These are phyloP conservation scores for Cordyceps tenuipes DNA, from an alignment of 2,329 filamentous ascomycete genomes.

Conservation along the genomic window DNA sequence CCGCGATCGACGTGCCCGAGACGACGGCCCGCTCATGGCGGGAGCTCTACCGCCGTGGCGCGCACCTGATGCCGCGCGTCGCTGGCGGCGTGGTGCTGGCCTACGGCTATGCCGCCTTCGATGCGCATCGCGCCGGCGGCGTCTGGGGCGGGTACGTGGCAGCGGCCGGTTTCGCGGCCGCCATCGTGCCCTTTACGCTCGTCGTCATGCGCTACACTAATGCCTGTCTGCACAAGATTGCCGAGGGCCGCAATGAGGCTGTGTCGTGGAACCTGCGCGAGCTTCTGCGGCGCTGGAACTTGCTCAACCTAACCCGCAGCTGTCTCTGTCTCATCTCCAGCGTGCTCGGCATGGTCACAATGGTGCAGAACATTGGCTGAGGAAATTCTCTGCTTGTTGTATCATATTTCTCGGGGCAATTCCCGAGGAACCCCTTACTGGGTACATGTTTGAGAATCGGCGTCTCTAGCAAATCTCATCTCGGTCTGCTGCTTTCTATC, in stretches of 20 bases:
- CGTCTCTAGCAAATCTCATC: conserved; percentile 1
- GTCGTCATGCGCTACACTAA: conserved; percentile 31
- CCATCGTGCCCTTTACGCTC: conserved; percentile 33
- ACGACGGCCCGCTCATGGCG: conserved; percentile 29
- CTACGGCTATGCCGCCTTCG: conserved; percentile 30
- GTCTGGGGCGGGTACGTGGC: conserved; percentile 27
- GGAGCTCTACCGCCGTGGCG: conserved; percentile 28
- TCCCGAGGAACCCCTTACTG: neutral
- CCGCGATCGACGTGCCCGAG: conserved; percentile 21
- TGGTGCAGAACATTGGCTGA: conserved; percentile 7
- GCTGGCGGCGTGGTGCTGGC: conserved; percentile 24
- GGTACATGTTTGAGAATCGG: neutral
- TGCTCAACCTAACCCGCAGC: conserved; percentile 24
- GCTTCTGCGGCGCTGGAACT: conserved; percentile 18
- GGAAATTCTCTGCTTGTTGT: neutral
- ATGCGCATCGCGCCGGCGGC: conserved; percentile 18
- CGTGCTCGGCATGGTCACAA: conserved; percentile 13
- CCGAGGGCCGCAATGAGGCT: conserved; percentile 14
- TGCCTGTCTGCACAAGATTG: conserved; percentile 21
- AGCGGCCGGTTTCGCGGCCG: conserved; percentile 25
- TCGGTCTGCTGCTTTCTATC: neutral
- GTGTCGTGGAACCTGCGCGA: conserved; percentile 12
- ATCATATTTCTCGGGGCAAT: no score
- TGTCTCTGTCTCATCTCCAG: conserved; percentile 25
- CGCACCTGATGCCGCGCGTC: conserved; percentile 29